These are phyloP conservation scores for Casuarina equisetifolia DNA, from an alignment of 306 rosid genomes.

Conservation along the genomic window DNA sequence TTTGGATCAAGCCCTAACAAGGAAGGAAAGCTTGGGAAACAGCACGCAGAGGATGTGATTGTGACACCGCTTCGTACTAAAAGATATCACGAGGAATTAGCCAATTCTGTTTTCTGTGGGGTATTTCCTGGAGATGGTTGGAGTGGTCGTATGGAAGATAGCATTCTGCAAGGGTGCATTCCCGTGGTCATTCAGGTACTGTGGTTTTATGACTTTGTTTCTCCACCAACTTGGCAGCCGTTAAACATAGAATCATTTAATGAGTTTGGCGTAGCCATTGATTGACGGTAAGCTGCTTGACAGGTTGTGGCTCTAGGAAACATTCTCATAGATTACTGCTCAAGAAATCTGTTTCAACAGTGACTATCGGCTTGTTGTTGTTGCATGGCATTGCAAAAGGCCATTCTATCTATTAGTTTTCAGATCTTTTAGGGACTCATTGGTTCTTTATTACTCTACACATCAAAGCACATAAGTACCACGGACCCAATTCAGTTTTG, in stretches of 20 bases:
- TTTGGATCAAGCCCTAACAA: slow-evolving; percentile 80
- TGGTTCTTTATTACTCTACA: background rate
- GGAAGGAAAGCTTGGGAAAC: slow-evolving; percentile 79
- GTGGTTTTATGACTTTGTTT: background rate
- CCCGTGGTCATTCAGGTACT: slow-evolving; percentile 87
- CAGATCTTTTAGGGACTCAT: background rate
- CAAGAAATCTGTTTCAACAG: background rate
- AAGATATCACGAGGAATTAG: slow-evolving; percentile 63
- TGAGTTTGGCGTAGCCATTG: background rate
- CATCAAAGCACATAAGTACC: background rate
- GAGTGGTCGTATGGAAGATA: slow-evolving; percentile 96
- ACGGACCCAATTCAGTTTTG: background rate
- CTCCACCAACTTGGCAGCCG: background rate
- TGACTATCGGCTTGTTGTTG: background rate
- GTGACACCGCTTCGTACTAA: slow-evolving; percentile 66
- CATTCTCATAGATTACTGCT: background rate
- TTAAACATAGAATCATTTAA: background rate
- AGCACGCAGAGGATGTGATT: slow-evolving; percentile 68
- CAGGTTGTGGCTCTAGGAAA: background rate
- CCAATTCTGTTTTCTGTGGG: slow-evolving; percentile 79
- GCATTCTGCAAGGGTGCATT: slow-evolving; percentile 90
- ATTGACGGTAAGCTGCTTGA: background rate
- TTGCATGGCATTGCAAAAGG: background rate
- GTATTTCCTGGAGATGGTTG: slow-evolving; percentile 93
- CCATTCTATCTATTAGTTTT: background rate